Evolutionary conservation across 2,329 filamentous ascomycete species (phyloP).

Genomic region (Cladosporium sp.): DNA sequence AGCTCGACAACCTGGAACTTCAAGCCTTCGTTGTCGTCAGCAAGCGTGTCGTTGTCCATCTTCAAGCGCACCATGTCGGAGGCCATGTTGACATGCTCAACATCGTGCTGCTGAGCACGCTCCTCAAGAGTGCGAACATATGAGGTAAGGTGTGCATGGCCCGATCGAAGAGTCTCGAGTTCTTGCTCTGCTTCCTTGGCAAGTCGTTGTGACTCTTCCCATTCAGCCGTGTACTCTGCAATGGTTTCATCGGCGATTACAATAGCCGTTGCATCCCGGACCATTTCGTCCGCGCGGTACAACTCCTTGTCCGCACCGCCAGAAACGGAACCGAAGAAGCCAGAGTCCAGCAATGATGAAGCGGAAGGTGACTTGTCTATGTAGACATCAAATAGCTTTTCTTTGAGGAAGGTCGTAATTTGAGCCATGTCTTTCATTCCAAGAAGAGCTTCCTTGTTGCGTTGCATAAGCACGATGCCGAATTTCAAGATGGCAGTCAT

Average conservation of each 20-base stretch:
- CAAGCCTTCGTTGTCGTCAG: conserved; percentile 85
- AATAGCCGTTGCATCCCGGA: conserved; percentile 87
- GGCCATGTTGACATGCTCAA: conserved; percentile 85
- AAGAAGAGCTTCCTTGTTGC: conserved; percentile 77
- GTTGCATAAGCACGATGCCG: conserved; percentile 92
- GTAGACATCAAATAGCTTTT: conserved; percentile 93
- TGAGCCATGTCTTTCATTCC: conserved; percentile 88
- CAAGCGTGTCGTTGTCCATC: conserved; percentile 86
- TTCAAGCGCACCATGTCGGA: conserved; percentile 90
- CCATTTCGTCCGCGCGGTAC: conserved; percentile 89
- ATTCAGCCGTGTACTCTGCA: conserved; percentile 77
- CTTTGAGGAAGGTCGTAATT: conserved; percentile 86
- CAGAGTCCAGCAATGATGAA: conserved; percentile 90
- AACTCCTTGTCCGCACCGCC: conserved; percentile 91
- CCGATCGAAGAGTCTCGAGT: conserved; percentile 68
- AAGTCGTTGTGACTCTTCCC: conserved; percentile 83
- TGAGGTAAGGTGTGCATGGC: conserved; percentile 66
- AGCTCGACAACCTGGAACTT: conserved; percentile 83
- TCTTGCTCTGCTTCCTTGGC: conserved; percentile 84
- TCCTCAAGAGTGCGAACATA: conserved; percentile 85
- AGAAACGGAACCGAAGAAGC: conserved; percentile 93
- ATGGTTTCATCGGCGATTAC: conserved; percentile 82
- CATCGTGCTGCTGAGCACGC: conserved; percentile 81
- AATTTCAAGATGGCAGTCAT: conserved; percentile 88
- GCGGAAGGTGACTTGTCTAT: conserved; percentile 91